Conservation (phyloP, 2,329 filamentous ascomycete species). For the Colletotrichum tanaceti region DNA sequence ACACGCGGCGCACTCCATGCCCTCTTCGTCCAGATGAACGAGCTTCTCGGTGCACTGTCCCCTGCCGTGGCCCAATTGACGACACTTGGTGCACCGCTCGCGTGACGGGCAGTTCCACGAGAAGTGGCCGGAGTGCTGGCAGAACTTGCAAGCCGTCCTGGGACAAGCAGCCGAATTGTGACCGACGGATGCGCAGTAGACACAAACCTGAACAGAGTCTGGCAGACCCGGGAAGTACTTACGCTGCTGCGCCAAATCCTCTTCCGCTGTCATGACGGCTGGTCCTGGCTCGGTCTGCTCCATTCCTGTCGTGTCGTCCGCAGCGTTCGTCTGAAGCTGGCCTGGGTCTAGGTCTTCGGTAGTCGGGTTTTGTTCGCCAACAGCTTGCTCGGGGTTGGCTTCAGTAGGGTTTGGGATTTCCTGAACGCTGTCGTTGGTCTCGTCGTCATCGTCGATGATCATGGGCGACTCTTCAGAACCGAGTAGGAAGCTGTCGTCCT, state of each 20-base stretch:
- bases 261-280: constrained; percentile 41
- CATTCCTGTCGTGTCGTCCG: constrained; percentile 11
- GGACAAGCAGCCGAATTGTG: constrained; percentile 62
- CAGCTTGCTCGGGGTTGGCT: background rate
- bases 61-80: constrained; percentile 68
- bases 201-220: constrained; percentile 59
- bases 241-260: constrained; percentile 54
- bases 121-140: constrained; percentile 59
- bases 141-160: constrained; percentile 60
- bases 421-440: constrained; percentile 26
- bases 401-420: constrained; percentile 10
- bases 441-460: constrained; percentile 35
- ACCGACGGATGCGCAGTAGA: constrained; percentile 62
- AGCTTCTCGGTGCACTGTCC: constrained; percentile 68
- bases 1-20: constrained; percentile 71
- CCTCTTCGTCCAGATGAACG: constrained; percentile 61
- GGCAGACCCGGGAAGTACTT: constrained; percentile 65
- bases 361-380: background rate
- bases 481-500: constrained; percentile 22
- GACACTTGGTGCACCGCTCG: constrained; percentile 68
- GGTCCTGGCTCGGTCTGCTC: constrained; percentile 26
- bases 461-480: constrained; percentile 26
- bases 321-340: constrained; percentile 38
- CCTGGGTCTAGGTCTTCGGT: background rate
- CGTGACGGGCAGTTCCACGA: constrained; percentile 63